Base-by-base conservation (phyloP, 1,139 yeast genomes). In the Magnusiomyces suaveolens region DNA sequence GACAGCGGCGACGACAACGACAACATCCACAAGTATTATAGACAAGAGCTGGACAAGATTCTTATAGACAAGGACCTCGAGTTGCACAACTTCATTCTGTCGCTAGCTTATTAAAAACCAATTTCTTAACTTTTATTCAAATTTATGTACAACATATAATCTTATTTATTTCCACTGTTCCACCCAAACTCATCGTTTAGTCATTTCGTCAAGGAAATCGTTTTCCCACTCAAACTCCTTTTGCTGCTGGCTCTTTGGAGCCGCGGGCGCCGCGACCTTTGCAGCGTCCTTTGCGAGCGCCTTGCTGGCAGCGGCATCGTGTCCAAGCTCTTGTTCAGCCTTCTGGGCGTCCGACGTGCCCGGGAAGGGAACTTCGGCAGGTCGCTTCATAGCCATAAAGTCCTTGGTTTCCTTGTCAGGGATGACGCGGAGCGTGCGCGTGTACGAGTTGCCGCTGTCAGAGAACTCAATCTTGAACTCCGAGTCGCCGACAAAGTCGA, bases 171-270 rank as follows among this genome's bases (percentile, higher is more conserved):
- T 6, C 12, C 12, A 29, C 12, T 29, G 12, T 29, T 29, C 33
- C 12, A n/a, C n/a, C n/a, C 46, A 43, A 43, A 21, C 21, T 44
- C 24, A 46, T 41, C 53, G 43, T 36, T 54, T 56, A 43, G 59
- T 56, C 47, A 62, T 53, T 39, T 61, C 54, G 20, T 56, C 56
- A n/a, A 64, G 60, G 26, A 63, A 56, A 32, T 64, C 64, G 54
- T 63, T 65, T 47, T 66, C 67, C 69, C 69, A 66, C 25, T 60
- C 65, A 56, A 65, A 66, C 49, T 54, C 29, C 58, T 59, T 59
- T 24, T 44, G 52, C 18, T 49, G 39, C 43, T 53, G 47, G 16
- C 43, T 52, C 46, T 32, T 54, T 12, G 48, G 20, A n/a, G 39
- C 33, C 36, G 33, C 2, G 6, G 48, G 38, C 21, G 57, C 54